Base-by-base conservation (phyloP, 1,139 yeast species). In the Diutina siamensis region DNA sequence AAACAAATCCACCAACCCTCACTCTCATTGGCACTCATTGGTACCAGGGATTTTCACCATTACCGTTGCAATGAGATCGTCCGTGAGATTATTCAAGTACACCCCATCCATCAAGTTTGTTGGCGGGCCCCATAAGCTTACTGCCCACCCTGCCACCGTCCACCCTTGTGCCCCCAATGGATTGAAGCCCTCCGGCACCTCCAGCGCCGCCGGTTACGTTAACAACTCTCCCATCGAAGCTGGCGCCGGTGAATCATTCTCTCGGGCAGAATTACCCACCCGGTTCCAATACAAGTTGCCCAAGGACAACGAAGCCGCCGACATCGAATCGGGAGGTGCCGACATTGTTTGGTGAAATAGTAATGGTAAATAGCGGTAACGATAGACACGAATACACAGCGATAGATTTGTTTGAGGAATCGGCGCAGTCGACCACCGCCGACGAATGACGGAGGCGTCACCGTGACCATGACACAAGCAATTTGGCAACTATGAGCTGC, bases 161-260 rank as follows among this genome's bases (percentile, higher is more conserved):
- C 42, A 38, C 42, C 42, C 42, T 22, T 38, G 42, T 25, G 42
- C 42, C 31, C 40, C 40, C 28, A 38, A 38, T 17, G 42, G 42
- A 3, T 15, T 38, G 20, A 18, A 13, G n/a, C 42, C 42, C 20
- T 15, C 32, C 4, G 31, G 32, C 13, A 19, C n/a, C 7, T 8
- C 32, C 21, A 18, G 21, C 12, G 31, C 20, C 10, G 28, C 42
- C 21, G 28, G 21, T 20, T 22, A n/a, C 32, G 7, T 27, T 10
- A 25, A 22, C 32, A 7, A 18, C 19, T 22, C 32, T 13, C 42
- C 42, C 32, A 25, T 38, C n/a, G 32, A 38, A n/a, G 42, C 33
- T n/a, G 33, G 33, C 20, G 42, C 21, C 4, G 42, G 42, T 17
- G 42, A 38, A 25, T 25, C 3, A 20, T 22, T 25, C 21, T 25